These are phyloP conservation scores for Knufia fluminis DNA, from an alignment of 2,329 filamentous ascomycete genomes.

Conservation along the genomic window DNA sequence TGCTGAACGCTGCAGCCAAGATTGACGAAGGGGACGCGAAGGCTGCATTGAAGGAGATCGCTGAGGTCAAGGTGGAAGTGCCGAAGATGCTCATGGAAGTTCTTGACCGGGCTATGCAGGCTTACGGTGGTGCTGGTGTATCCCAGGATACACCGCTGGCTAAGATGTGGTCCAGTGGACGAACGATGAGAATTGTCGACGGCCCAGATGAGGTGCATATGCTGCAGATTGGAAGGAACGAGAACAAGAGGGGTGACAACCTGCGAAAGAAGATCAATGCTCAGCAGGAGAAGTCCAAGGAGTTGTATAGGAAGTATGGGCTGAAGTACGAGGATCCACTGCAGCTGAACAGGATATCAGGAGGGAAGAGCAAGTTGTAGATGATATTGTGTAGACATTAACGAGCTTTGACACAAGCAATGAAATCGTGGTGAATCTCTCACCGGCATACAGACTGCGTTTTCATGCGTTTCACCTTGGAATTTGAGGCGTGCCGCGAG, in stretches of 20 bases:
- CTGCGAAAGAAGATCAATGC: constrained; percentile 19
- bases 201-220: constrained; percentile 94
- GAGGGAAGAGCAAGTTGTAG: constrained; percentile 11
- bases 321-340: constrained; percentile 17
- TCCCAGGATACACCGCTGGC: constrained; percentile 91
- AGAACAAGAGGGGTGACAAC: constrained; percentile 40
- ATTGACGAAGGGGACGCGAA: constrained; percentile 89
- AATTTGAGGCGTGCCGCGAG: too few relatives aligned
- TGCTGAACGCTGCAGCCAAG: constrained; percentile 88
- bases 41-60: constrained; percentile 83
- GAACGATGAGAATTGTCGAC: constrained; percentile 79
- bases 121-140: constrained; percentile 83
- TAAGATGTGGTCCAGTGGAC: constrained; percentile 60
- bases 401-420: too few relatives aligned
- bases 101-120: constrained; percentile 89
- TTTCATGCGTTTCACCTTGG: too few relatives aligned
- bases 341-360: constrained; percentile 18
- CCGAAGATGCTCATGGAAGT: constrained; percentile 73
- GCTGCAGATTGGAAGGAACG: constrained; percentile 46
- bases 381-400: not conserved
- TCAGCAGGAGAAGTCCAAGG: constrained; percentile 20
- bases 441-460: too few relatives aligned
- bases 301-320: constrained; percentile 19
- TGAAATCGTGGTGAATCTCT: too few relatives aligned
- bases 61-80: constrained; percentile 86